These are phyloP conservation scores for Colletotrichum agaves DNA, from an alignment of 2,329 filamentous ascomycete genomes.

Conservation along the genomic window DNA sequence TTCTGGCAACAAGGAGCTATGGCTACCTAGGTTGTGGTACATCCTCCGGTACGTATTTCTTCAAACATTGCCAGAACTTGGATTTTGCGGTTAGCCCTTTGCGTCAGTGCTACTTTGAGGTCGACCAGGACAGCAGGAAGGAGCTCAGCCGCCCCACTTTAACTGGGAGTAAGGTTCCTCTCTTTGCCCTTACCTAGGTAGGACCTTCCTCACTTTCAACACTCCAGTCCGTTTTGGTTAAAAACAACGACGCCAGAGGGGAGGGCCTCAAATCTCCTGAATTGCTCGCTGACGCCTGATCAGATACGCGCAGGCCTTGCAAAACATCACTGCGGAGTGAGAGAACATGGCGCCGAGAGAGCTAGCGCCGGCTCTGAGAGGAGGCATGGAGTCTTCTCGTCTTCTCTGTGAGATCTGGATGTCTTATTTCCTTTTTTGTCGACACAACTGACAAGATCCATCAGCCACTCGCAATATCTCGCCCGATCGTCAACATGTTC, in stretches of 20 bases:
- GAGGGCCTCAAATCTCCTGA: neutral
- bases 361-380: neutral
- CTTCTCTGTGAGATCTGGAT: conserved; percentile 6
- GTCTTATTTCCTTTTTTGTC: neutral
- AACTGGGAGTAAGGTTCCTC: neutral
- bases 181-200: neutral
- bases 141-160: neutral
- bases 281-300: neutral
- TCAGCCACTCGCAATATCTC: neutral
- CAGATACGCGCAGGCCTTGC: neutral
- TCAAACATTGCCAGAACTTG: neutral
- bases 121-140: neutral
- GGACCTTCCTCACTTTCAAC: neutral
- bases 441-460: conserved; percentile 1
- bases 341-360: conserved; percentile 16
- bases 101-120: no score
- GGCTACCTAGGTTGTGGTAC: neutral
- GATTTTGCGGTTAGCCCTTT: no score
- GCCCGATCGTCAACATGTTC: neutral
- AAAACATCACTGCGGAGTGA: neutral
- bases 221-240: neutral
- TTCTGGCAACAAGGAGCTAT: no score
- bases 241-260: neutral
- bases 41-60: neutral
- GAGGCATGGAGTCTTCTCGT: neutral